Base-by-base conservation (phyloP, 257 asterid species). In the Vinca minor region DNA sequence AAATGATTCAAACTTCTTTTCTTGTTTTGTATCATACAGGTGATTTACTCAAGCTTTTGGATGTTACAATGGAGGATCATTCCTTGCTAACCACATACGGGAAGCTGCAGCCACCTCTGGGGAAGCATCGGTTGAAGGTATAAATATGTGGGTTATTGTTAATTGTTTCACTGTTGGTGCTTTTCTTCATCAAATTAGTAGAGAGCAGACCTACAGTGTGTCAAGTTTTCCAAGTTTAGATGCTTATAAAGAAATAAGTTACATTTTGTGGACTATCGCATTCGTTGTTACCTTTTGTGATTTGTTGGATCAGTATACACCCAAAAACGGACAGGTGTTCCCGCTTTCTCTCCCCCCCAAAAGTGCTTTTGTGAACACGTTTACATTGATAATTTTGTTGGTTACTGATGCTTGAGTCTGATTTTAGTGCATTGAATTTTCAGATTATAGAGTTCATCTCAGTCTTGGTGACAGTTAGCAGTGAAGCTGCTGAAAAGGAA, bases 361-460 rank as follows among this genome's bases (percentile, higher is more conserved):
- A 59, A 18, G 8, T 59, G 28, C 15, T 14, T 25, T 11, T 38
- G 20, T 31, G 4, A 49, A 3, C 49, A 21, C 26, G 5, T 31
- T 21, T 32, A 38, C 34, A 32, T 9, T 32, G 60, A 46, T 32
- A 18, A 50, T 53, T 55, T n/a, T 29, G 42, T 55, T 11, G 26
- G 14, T 31, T 52, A 29, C 12, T 32, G 25, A 34, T 46, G 48
- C 64, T 62, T 42, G 67, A 70, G 29, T 66, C 81, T 73, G 74
- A 80, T 47, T 20, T 70, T 49, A 41, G 26, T 21, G 58, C 11
- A 55, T 60, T 69, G 64, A 56, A 66, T 68, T 80, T 62, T 75
- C 90, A 91, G 98, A 85, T 91, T 59, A 74, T 91, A 73, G 98
- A 91, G 85, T 85, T 91, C 81, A 86, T 91, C 75, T 82, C 96